Base-by-base conservation (phyloP, 139 green algal genomes). In the Chlamydomonas incerta region DNA sequence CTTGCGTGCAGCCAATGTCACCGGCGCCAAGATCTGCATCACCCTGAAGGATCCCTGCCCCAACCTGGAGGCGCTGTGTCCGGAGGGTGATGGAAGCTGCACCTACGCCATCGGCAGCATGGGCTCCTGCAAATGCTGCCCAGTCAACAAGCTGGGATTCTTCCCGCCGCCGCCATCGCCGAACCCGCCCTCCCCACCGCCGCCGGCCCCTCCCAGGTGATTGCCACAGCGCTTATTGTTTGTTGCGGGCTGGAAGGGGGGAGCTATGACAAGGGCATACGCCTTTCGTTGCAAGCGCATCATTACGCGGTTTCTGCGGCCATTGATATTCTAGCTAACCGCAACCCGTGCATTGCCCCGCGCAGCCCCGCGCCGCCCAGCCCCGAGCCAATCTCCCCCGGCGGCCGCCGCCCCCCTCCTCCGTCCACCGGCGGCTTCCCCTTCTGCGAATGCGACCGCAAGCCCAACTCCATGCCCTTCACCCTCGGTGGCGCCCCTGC, bases 1-100 rank as follows among this genome's bases (percentile, higher is more conserved):
- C 41, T 50, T 50, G 41, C 41, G 8, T 50, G 41, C 41, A 50
- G n/a, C 18, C 47, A 85, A 55, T 31, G 79, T 74, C 4, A 57
- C 65, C 0, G 79, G 79, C 47, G 66, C 79, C 66, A 85, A 85
- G 63, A 85, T 85, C 65, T 85, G 79, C 79, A 75, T 85, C 46
- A 85, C 66, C 18, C 66, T 85, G 31, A 66, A 66, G 9, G 79
- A 85, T 47, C 79, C 79, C 79, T 85, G 79, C 79, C 79, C 79
- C 79, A 85, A 85, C 67, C 3, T 85, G 31, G 66, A 47, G 11
- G 79, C 79, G 3, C 66, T 85, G n/a, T 85, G 79, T 46, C 79
- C 79, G 8, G 79, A 85, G 66, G 79, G 79, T 24, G 79, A 85
- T 34, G 79, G 79, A 66, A 65, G 60, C n/a, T 85, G 79, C 79